A percentile compares a stretch with the other conserved stretches of the same genome.
phyloP scores from a whole-genome alignment of 352 stramenopile species.

The Phytophthora ohioensis region DNA sequence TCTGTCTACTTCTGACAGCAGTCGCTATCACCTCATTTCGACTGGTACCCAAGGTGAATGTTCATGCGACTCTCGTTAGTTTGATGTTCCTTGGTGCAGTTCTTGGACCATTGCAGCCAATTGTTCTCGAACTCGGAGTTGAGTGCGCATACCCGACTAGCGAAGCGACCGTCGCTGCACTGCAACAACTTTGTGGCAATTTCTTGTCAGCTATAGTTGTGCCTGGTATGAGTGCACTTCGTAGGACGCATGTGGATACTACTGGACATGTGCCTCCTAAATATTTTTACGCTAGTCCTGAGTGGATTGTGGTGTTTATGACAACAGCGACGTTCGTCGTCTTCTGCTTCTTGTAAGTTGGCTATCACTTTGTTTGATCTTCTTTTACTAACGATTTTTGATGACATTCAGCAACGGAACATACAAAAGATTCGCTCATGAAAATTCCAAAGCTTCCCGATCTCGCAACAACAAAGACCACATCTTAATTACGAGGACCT shows the following conservation, averaged over 20 bases:
- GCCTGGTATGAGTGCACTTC: constrained; percentile 56
- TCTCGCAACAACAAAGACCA: constrained; percentile 14
- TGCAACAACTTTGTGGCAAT: constrained; percentile 84
- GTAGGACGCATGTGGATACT: constrained; percentile 50
- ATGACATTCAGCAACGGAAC: constrained; percentile 48
- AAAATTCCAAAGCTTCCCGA: constrained; percentile 23
- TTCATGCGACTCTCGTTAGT: constrained; percentile 48
- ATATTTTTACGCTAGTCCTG: constrained; percentile 65
- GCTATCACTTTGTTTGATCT: not conserved
- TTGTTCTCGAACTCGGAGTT: constrained; percentile 75
- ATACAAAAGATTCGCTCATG: constrained; percentile 63
- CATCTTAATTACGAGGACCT: constrained; percentile 19
- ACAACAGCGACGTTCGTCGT: constrained; percentile 50
- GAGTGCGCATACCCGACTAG: constrained; percentile 82
- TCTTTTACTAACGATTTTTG: not conserved
- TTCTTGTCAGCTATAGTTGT: constrained; percentile 75
- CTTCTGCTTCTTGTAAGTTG: constrained; percentile 70
- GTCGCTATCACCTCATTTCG: constrained; percentile 57
- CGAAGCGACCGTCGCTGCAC: constrained; percentile 74
- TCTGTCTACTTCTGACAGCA: constrained; percentile 64
- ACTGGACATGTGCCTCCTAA: constrained; percentile 54
- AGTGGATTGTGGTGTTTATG: constrained; percentile 65
- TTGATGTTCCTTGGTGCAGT: constrained; percentile 63
- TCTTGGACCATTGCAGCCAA: constrained; percentile 71
- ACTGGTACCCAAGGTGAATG: constrained; percentile 45